These are phyloP conservation scores for Apiosordaria backusii DNA, from an alignment of 495 filamentous ascomycete genomes.

Conservation along the genomic window DNA sequence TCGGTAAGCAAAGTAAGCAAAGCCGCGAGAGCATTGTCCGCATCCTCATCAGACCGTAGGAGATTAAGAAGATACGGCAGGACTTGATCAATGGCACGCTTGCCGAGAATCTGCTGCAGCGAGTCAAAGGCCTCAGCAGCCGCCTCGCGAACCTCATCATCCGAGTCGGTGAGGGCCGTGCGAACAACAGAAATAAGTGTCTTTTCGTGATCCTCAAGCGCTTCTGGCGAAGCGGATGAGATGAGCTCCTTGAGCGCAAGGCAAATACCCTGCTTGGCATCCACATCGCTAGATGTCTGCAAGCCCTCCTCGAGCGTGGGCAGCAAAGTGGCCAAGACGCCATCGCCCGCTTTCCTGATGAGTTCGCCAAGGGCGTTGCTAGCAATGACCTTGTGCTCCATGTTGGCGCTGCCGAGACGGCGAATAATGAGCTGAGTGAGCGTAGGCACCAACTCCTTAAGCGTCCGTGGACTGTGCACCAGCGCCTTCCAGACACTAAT, in stretches of 20 bases:
- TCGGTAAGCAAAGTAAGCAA: conserved; percentile 91
- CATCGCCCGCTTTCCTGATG: conserved; percentile 93
- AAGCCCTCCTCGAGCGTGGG: conserved; percentile 92
- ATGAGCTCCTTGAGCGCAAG: conserved; percentile 93
- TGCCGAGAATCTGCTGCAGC: conserved; percentile 87
- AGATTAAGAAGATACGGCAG: conserved; percentile 87
- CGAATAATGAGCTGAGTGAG: conserved; percentile 92
- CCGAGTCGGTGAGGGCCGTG: conserved; percentile 83
- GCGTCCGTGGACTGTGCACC: conserved; percentile 84
- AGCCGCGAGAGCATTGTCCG: conserved; percentile 87
- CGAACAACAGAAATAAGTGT: conserved; percentile 91
- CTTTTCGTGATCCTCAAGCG: conserved; percentile 91
- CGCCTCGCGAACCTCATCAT: conserved; percentile 88
- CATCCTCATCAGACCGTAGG: conserved; percentile 76
- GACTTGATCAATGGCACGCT: conserved; percentile 89
- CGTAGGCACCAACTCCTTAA: conserved; percentile 93
- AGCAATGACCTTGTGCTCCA: conserved; percentile 98
- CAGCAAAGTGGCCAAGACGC: conserved; percentile 79
- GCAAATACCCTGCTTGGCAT: conserved; percentile 96
- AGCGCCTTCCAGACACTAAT: conserved; percentile 95
- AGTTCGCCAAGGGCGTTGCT: conserved; percentile 94
- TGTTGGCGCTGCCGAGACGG: conserved; percentile 88
- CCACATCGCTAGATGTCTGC: conserved; percentile 80
- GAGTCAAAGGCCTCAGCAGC: conserved; percentile 97
- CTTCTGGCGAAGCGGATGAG: conserved; percentile 81